Evolutionary conservation across 768 basidiomycete genomes (phyloP), one percentile per base, ranked within the genome.

Genomic region (Dioszegia crocea): DNA sequence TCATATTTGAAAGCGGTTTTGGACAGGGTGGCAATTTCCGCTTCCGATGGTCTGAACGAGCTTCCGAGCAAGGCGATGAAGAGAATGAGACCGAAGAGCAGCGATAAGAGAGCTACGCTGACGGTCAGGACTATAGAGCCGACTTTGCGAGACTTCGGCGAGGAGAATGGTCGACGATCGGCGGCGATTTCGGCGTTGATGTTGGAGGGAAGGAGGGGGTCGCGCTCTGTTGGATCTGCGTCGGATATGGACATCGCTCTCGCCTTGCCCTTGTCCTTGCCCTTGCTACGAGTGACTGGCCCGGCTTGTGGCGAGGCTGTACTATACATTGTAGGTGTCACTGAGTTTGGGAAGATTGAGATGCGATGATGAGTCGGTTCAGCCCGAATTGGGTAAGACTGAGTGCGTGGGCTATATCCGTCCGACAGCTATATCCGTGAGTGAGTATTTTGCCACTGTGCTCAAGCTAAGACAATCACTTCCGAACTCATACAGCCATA

Each of bases 41-140:
- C 43, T 16, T 59, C 45, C 6, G 68, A 66, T 3, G 74, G 73
- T 27, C 64, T 61, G 56, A 64, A 74, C 4, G 75, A 75, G 16
- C 59, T 57, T 2, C 61, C 61, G 10, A 76, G 52, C 0, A 74
- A 56, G 2, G 61, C 61, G 11, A 69, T 26, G 51, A 76, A 65
- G 1, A 77, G 62, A 5, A 49, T 12, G 17, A 56, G 10, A 2
- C 65, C 48, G 26, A 74, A 41, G 1, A 67, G 11, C 24, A 76
- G 27, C 1, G 74, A 65, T 21, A 62, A 40, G 0, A 67, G 21
- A 44, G 70, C 51, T 26, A 76, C 49, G 16, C 60, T 12, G 11
- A 56, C 5, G 3, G 61, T 70, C 33, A 59, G 38, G 30, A 72
- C 41, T 40, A 64, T 55, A 3, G 60, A 57, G 10, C 65, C 52